phyloP scores from a whole-genome alignment of 2,329 filamentous ascomycete species.

The Didymella pomorum region DNA sequence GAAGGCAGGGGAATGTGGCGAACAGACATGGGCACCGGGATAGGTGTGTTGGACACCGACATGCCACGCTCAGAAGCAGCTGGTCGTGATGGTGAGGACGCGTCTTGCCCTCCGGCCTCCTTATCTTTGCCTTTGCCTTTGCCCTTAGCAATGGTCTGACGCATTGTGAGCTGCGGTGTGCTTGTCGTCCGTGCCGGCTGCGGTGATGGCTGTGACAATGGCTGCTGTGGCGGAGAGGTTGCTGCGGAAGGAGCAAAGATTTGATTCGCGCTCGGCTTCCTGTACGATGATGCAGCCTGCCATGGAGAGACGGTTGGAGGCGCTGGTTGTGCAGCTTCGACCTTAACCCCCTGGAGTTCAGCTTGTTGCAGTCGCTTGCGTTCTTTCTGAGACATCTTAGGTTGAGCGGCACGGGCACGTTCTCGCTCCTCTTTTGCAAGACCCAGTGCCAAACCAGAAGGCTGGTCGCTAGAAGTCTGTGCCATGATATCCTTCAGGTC shows the following conservation, averaged over 20 bases:
- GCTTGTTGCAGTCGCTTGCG: constrained; percentile 68
- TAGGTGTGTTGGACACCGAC: constrained; percentile 45
- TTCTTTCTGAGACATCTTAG: constrained; percentile 89
- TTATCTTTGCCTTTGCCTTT: constrained; percentile 35
- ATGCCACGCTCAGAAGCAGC: constrained; percentile 44
- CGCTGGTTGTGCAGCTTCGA: constrained; percentile 40
- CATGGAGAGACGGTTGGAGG: constrained; percentile 47
- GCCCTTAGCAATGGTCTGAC: constrained; percentile 62
- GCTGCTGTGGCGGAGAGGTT: constrained; percentile 13
- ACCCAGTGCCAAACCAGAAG: constrained; percentile 62
- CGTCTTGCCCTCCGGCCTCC: constrained; percentile 24
- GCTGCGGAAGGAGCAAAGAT: constrained; percentile 18
- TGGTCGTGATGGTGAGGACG: constrained; percentile 37
- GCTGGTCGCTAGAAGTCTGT: constrained; percentile 61
- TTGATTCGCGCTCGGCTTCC: constrained; percentile 40
- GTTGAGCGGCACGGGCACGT: constrained; percentile 48
- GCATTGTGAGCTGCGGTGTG: constrained; percentile 66
- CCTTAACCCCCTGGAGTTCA: constrained; percentile 44
- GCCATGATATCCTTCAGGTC: constrained; percentile 81
- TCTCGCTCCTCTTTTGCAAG: constrained; percentile 56
- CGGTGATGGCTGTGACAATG: constrained; percentile 25
- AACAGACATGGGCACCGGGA: constrained; percentile 55
- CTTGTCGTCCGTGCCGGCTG: constrained; percentile 35
- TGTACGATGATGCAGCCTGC: constrained; percentile 43
- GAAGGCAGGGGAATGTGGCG: constrained; percentile 62